Base-by-base conservation (phyloP, 2,329 filamentous ascomycete genomes). In the Penicillium sp. region DNA sequence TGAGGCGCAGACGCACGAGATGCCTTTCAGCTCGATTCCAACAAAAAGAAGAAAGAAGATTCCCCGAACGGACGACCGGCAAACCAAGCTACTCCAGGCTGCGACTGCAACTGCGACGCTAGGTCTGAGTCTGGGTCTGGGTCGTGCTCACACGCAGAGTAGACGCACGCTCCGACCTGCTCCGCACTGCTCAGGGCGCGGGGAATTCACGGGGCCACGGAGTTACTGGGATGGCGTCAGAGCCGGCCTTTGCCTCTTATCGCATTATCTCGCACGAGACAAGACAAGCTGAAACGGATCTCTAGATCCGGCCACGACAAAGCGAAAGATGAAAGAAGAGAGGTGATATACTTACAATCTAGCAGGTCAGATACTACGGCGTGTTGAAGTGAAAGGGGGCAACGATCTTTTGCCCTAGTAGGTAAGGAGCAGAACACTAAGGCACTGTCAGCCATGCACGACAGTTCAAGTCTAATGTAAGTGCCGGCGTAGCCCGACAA, bases 91-190 rank as follows among this genome's bases (percentile, higher is more conserved):
- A 46, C 48, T 41, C 39, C 10, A 41, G 39, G 39, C 39, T 21
- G 39, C 37, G 9, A 39, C 14, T n/a, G 33, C 33, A n/a, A 39
- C 21, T 21, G 19, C 21, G 43, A 22, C 35, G 52, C 45, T 37
- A 13, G 22, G 19, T 11, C 45, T 26, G 21, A 19, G 27, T 11
- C 45, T 47, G 45, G 45, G 16, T 51, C 46, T 47, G 53, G 45
- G 48, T 52, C 43, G 33, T 41, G 19, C 31, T 52, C 37, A 11
- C 54, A 44, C 52, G 39, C 39, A 22, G 39, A 19, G 39, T 19
- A 41, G 39, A 41, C 11, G 39, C 39, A 52, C 48, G 61, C 59
- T 66, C 64, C 64, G 64, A 62, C 53, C 65, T 65, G 62, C 64
- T 63, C 64, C 64, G 63, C 55, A 37, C 47, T 53, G 47, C 52